A percentile compares a stretch with the other conserved stretches of the same genome.
Evolutionary conservation across 179 eudicot genomes (phyloP).

Genomic region (Heliamphora pulchella): DNA sequence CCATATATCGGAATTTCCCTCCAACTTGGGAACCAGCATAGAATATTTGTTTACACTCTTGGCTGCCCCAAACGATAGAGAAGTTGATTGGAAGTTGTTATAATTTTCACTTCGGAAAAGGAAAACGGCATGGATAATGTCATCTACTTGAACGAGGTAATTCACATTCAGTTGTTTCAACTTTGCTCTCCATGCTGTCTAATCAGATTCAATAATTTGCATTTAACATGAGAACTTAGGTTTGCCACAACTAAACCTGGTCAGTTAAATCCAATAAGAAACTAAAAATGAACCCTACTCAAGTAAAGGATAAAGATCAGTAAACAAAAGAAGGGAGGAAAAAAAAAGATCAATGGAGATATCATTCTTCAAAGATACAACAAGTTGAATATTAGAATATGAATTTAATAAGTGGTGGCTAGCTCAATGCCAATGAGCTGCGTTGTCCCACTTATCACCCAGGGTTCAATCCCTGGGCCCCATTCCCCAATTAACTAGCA

Average conservation of each 20-base stretch:
- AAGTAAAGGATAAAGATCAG: neutral
- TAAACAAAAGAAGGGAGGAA: neutral
- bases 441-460: no score
- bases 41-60: neutral
- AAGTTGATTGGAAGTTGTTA: conserved; percentile 1
- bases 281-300: neutral
- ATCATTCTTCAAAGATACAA: neutral
- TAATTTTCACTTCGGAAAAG: neutral
- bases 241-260: neutral
- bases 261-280: neutral
- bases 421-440: no score
- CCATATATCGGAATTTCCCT: neutral
- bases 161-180: neutral
- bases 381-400: neutral
- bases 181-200: neutral
- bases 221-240: no score
- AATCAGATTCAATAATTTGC: neutral
- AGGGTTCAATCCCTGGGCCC: no score
- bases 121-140: neutral
- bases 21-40: neutral
- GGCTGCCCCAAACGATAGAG: neutral
- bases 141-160: neutral
- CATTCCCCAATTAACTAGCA: no score
- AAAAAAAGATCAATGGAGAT: neutral
- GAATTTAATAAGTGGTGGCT: no score